Percentiles rank a stretch among this genome's conserved stretches.
Evolutionary conservation across 2,329 filamentous ascomycete species (phyloP).

Genomic region (Epichloe uncinata): DNA sequence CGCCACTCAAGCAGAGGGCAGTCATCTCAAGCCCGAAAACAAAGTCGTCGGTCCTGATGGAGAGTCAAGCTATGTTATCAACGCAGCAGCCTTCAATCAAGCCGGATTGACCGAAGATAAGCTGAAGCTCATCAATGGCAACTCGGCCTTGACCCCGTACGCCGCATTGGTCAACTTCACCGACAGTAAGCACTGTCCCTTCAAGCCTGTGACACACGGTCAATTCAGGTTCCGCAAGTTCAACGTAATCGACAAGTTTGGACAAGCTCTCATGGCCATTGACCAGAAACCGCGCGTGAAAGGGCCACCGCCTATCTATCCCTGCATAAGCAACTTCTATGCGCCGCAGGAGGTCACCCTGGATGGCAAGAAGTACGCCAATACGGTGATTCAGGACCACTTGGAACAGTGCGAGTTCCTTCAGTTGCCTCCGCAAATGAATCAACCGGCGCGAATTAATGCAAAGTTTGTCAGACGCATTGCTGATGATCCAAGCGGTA

Average conservation of each 20-base stretch:
- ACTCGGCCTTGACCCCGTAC: slow-evolving; percentile 23
- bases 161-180: slow-evolving; percentile 10
- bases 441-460: slow-evolving; percentile 25
- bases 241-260: slow-evolving; percentile 37
- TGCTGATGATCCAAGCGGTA: background rate
- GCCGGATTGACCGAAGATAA: slow-evolving; percentile 11
- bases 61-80: too few relatives aligned
- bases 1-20: slow-evolving; percentile 20
- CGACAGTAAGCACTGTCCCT: slow-evolving; percentile 12
- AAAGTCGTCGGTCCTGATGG: background rate
- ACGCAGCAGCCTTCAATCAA: slow-evolving; percentile 1
- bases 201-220: slow-evolving; percentile 33
- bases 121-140: slow-evolving; percentile 12
- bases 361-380: slow-evolving; percentile 8
- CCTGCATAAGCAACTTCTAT: slow-evolving; percentile 23
- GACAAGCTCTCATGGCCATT: slow-evolving; percentile 24
- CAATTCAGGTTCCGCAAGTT: slow-evolving; percentile 25
- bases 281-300: slow-evolving; percentile 9
- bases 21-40: slow-evolving; percentile 24
- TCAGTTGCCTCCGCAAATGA: slow-evolving; percentile 28
- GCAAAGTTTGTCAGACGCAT: slow-evolving; percentile 16
- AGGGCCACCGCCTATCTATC: slow-evolving; percentile 14
- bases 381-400: slow-evolving; percentile 11
- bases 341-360: slow-evolving; percentile 13
- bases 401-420: slow-evolving; percentile 18